Percentiles rank a stretch among this genome's conserved stretches.
These are phyloP conservation scores for Fraxinus quadrangulata DNA, from an alignment of 257 asterid species.

Conservation along the genomic window DNA sequence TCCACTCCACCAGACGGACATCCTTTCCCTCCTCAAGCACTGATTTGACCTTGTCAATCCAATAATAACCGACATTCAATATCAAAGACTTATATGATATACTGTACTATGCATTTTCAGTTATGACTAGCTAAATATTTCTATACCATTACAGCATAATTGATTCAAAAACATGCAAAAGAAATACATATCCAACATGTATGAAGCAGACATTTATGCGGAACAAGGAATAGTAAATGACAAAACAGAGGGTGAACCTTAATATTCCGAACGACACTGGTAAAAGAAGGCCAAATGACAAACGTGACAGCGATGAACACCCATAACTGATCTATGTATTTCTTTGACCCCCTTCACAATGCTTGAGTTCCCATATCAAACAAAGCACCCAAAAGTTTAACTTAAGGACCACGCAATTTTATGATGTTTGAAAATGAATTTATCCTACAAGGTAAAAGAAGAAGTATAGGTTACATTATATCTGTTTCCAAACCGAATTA, in stretches of 20 bases:
- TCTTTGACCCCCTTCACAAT: background rate
- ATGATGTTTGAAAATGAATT: background rate
- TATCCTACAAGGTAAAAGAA: background rate
- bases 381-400: background rate
- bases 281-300: background rate
- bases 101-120: slow-evolving; percentile 3
- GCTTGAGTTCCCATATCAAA: background rate
- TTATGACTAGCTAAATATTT: background rate
- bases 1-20: slow-evolving; percentile 90
- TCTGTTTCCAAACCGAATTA: background rate
- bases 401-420: background rate
- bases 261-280: background rate
- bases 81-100: background rate
- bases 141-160: slow-evolving; percentile 8
- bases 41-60: slow-evolving; percentile 60
- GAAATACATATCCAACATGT: slow-evolving; percentile 7
- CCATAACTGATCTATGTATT: background rate
- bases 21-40: slow-evolving; percentile 81
- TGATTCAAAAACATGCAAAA: slow-evolving; percentile 7
- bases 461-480: background rate
- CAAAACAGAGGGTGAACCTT: background rate
- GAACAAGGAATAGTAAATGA: slow-evolving; percentile 2
- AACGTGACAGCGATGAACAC: background rate
- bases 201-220: slow-evolving; percentile 5
- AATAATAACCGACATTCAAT: slow-evolving; percentile 30